Percentiles rank a stretch among this genome's conserved stretches.
Conservation (phyloP, 805 yeast genomes). For the Yarrowia sp. region DNA sequence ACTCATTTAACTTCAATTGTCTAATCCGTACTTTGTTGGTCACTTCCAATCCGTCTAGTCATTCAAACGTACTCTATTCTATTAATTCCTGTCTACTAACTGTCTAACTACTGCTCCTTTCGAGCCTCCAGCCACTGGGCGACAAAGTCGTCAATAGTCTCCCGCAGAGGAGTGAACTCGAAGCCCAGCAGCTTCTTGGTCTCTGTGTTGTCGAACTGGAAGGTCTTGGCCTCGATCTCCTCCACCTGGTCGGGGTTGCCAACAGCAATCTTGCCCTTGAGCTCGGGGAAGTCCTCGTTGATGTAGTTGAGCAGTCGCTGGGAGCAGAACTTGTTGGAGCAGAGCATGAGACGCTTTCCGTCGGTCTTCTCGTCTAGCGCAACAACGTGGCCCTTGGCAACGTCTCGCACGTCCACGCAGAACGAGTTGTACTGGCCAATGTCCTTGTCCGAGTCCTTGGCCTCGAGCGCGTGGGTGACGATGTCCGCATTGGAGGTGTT, state of each 20-base stretch:
- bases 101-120: neutral
- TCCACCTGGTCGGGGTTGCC: neutral
- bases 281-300: conserved; percentile 22
- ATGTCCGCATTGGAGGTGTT: conserved; percentile 39
- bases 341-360: conserved; percentile 33
- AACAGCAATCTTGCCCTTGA: conserved; percentile 6
- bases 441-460: neutral
- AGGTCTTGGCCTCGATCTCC: neutral
- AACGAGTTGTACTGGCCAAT: conserved; percentile 30
- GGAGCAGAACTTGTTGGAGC: conserved; percentile 30
- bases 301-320: conserved; percentile 30
- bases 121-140: conserved; percentile 2
- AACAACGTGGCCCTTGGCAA: conserved; percentile 55
- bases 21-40: too few relatives aligned
- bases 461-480: conserved; percentile 1
- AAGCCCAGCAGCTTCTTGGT: conserved; percentile 13
- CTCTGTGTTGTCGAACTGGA: conserved; percentile 18
- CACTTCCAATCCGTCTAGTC: too few relatives aligned
- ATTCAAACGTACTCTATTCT: too few relatives aligned
- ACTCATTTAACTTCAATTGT: too few relatives aligned
- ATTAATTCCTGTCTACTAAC: too few relatives aligned
- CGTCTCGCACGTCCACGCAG: conserved; percentile 58
- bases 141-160: neutral
- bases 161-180: neutral
- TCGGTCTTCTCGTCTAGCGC: conserved; percentile 42